Conservation (phyloP, 1,284 basidiomycete genomes). For the Kwoniella shivajii region DNA sequence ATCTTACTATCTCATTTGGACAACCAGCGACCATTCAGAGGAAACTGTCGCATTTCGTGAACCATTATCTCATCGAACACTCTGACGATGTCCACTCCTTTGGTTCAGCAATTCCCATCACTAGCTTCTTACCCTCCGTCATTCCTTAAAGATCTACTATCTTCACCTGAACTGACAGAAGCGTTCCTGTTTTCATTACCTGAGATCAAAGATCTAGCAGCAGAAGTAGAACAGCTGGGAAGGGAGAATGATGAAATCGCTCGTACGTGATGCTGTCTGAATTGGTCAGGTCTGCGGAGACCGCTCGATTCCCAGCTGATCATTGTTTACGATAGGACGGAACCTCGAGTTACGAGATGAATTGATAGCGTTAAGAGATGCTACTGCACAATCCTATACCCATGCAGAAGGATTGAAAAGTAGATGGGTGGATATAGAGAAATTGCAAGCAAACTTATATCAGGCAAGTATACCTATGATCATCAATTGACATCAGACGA, state of each 20-base stretch:
- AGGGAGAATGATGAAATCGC: slow-evolving; percentile 81
- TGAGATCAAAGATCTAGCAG: slow-evolving; percentile 70
- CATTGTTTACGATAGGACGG: slow-evolving; percentile 60
- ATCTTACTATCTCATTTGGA: no score
- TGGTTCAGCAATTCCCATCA: slow-evolving; percentile 51
- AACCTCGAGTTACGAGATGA: slow-evolving; percentile 74
- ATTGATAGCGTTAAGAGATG: slow-evolving; percentile 70
- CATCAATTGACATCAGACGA: no score
- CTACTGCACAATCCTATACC: slow-evolving; percentile 81
- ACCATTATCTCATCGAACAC: no score
- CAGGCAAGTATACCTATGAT: slow-evolving; percentile 63
- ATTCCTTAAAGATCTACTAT: slow-evolving; percentile 77
- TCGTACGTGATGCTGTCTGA: slow-evolving; percentile 59
- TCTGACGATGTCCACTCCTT: slow-evolving; percentile 46
- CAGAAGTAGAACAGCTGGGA: slow-evolving; percentile 73
- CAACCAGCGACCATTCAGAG: no score
- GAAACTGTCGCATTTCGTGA: no score
- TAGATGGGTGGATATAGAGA: slow-evolving; percentile 80
- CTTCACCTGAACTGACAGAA: slow-evolving; percentile 80
- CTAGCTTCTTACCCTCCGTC: slow-evolving; percentile 43
- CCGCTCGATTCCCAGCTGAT: background rate
- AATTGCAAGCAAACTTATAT: slow-evolving; percentile 81
- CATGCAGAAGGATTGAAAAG: slow-evolving; percentile 76
- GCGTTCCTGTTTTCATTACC: slow-evolving; percentile 78
- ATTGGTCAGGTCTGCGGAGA: background rate